These are phyloP conservation scores for Salix koriyanagi DNA, from an alignment of 345 rosid species.

Conservation along the genomic window DNA sequence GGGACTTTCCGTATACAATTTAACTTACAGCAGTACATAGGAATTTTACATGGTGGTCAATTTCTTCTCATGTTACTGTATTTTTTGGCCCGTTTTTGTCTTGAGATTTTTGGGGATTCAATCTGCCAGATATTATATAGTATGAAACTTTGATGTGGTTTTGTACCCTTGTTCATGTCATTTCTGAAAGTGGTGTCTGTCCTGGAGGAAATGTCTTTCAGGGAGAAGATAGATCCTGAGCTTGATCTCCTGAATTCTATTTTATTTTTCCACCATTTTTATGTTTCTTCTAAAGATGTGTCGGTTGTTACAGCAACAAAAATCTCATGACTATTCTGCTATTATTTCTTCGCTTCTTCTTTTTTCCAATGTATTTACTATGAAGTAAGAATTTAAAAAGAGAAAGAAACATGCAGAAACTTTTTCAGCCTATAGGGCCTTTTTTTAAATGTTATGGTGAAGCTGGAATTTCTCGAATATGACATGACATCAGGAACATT, in stretches of 20 bases:
- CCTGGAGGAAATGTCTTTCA: not conserved
- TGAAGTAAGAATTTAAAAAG: not conserved
- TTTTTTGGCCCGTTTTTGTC: slow-evolving; percentile 10
- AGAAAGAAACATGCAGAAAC: not conserved
- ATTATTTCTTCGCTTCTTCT: not conserved
- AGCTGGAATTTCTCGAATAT: not conserved
- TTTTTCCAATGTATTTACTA: not conserved
- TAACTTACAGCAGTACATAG: slow-evolving; percentile 18
- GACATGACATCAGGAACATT: not conserved
- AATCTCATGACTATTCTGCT: not conserved
- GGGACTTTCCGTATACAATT: not conserved
- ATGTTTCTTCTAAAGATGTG: not conserved
- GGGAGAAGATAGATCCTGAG: no score
- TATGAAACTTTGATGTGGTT: slow-evolving; percentile 7
- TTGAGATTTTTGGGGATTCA: slow-evolving; percentile 10
- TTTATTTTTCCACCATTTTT: no score
- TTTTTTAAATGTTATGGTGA: not conserved
- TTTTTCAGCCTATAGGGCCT: not conserved
- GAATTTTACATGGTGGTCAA: slow-evolving; percentile 20
- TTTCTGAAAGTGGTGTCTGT: not conserved
- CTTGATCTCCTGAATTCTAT: no score
- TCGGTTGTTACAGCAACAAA: not conserved
- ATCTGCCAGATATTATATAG: slow-evolving; percentile 12
- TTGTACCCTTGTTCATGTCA: not conserved
- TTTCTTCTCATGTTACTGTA: slow-evolving; percentile 9